phyloP scores from a whole-genome alignment of 768 basidiomycete species.

The Daedaleopsis nitida region DNA sequence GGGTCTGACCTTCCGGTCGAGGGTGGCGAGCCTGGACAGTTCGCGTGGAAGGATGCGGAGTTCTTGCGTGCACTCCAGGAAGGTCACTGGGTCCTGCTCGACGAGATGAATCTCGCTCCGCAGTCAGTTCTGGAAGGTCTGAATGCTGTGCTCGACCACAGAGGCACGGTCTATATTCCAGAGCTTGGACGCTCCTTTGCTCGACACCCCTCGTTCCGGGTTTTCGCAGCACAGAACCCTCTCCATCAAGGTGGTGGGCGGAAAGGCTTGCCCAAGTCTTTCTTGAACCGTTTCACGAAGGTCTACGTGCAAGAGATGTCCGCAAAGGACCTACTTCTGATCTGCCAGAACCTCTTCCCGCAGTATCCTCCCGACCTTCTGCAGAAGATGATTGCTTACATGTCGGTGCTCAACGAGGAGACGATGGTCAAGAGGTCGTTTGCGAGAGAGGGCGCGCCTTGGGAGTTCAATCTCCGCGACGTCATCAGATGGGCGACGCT shows the following conservation, averaged over 20 bases:
- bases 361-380: constrained; percentile 54
- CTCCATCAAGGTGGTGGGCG: constrained; percentile 94
- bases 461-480: constrained; percentile 99
- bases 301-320: constrained; percentile 90
- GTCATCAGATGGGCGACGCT: constrained; percentile 85
- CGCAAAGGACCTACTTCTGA: constrained; percentile 70
- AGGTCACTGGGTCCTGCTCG: constrained; percentile 97
- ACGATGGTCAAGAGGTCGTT: constrained; percentile 66
- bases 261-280: constrained; percentile 96
- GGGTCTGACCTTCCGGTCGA: constrained; percentile 96
- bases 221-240: constrained; percentile 98
- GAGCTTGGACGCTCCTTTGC: constrained; percentile 89
- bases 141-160: constrained; percentile 94
- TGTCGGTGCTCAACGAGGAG: constrained; percentile 66
- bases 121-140: constrained; percentile 96
- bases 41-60: constrained; percentile 96
- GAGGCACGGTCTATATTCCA: constrained; percentile 92
- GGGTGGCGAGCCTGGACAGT: constrained; percentile 87
- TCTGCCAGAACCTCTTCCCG: constrained; percentile 78
- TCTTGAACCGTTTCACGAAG: constrained; percentile 97
- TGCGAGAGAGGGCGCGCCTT: constrained; percentile 82
- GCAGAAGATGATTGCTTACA: constrained; percentile 81
- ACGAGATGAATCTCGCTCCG: constrained; percentile 99
- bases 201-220: constrained; percentile 90
- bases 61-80: constrained; percentile 91